Percentiles rank a stretch among this genome's conserved stretches.
Conservation (phyloP, 306 rosid genomes). For the Rubus parviflorus region DNA sequence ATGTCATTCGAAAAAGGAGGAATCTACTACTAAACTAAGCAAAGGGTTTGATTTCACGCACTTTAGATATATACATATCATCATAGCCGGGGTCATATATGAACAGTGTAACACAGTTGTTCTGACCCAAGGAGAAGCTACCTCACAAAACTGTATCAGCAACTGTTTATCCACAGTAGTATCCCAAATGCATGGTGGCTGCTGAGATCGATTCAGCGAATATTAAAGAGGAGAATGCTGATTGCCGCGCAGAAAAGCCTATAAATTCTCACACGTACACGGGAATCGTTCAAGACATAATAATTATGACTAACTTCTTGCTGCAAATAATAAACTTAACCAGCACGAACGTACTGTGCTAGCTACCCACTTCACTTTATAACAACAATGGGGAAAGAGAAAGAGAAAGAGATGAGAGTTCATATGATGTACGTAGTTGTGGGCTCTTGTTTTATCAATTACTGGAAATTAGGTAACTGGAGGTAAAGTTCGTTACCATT, state of each 20-base stretch:
- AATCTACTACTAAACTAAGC: too few species aligned
- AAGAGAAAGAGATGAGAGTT: not conserved
- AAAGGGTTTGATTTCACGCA: too few species aligned
- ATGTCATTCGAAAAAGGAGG: too few species aligned
- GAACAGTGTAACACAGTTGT: too few species aligned
- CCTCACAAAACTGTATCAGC: not conserved
- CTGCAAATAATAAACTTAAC: not conserved
- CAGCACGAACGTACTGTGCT: not conserved
- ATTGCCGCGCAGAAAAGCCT: not conserved
- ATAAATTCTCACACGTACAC: not conserved
- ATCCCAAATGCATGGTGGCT: not conserved
- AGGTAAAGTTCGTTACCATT: not conserved
- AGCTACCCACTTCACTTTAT: not conserved
- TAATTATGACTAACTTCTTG: not conserved
- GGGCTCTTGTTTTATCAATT: not conserved
- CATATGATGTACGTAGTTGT: not conserved
- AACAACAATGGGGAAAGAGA: not conserved
- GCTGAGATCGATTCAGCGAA: not conserved
- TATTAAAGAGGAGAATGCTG: not conserved
- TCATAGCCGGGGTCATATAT: too few species aligned
- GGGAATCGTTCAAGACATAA: not conserved
- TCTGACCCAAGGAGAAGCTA: too few species aligned
- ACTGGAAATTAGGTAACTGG: not conserved
- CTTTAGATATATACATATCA: too few species aligned
- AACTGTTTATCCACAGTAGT: conserved; percentile 1